phyloP scores from a whole-genome alignment of 768 basidiomycete genomes.

The Lyophyllum decastes region DNA sequence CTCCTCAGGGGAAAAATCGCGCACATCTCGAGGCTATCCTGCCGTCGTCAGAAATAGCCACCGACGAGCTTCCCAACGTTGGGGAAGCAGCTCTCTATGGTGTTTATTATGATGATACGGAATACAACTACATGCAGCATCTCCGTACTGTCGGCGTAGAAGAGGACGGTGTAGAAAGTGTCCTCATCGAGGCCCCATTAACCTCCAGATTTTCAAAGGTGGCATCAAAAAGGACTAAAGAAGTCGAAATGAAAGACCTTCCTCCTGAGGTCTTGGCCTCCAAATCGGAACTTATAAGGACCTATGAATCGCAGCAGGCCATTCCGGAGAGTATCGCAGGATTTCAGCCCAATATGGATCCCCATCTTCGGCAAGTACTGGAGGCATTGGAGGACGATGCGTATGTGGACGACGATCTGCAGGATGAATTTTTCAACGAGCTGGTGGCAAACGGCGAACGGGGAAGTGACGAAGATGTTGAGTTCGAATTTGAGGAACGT shows the following conservation, averaged over 20 bases:
- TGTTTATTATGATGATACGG: slow-evolving; percentile 91
- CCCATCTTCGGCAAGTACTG: slow-evolving; percentile 87
- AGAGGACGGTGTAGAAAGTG: slow-evolving; percentile 80
- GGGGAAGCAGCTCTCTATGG: slow-evolving; percentile 92
- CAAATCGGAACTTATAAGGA: slow-evolving; percentile 67
- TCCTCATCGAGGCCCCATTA: slow-evolving; percentile 76
- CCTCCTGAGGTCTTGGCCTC: slow-evolving; percentile 78
- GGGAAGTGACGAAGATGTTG: slow-evolving; percentile 55
- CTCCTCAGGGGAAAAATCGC: slow-evolving; percentile 74
- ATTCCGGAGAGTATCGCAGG: slow-evolving; percentile 84
- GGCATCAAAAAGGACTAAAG: slow-evolving; percentile 26
- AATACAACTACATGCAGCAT: slow-evolving; percentile 99
- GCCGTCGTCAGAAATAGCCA: slow-evolving; percentile 46
- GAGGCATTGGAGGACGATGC: slow-evolving; percentile 97
- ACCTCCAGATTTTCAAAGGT: slow-evolving; percentile 32
- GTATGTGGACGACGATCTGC: slow-evolving; percentile 78
- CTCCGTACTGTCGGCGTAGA: slow-evolving; percentile 75
- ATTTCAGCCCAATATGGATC: slow-evolving; percentile 95
- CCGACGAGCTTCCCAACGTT: slow-evolving; percentile 53
- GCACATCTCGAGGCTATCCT: slow-evolving; percentile 73
- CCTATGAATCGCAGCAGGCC: slow-evolving; percentile 74
- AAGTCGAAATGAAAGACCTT: slow-evolving; percentile 54
- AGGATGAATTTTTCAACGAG: slow-evolving; percentile 77
- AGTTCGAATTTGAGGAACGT: slow-evolving; percentile 69
- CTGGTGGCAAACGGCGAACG: slow-evolving; percentile 75